Evolutionary conservation across 352 stramenopile species (phyloP), one percentile per base, ranked within the genome.

Genomic region (Phytopythium cucurbitacearum): DNA sequence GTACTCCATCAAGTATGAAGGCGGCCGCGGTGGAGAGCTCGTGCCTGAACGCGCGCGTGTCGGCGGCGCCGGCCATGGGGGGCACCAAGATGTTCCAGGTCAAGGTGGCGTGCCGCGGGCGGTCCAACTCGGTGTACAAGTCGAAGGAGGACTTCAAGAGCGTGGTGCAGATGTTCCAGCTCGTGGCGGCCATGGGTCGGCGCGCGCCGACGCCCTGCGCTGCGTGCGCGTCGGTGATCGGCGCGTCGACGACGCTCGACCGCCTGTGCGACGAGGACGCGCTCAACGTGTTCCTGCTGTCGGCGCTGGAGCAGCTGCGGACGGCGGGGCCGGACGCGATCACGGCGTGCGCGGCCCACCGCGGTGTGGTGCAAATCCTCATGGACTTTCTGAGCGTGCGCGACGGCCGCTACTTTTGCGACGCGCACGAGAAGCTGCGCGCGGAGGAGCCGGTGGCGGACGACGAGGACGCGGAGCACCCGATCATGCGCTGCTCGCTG

Each of bases 331-430:
- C 64, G 4, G 53, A 65, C 1, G 64, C 62, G 13, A 80, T 91
- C 48, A 65, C 76, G 35, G 56, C 71, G 38, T 93, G 82, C 67
- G 75, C 72, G 51, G 59, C 43, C 37, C 82, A 91, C 69, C 73
- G 81, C 60, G 82, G 82, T 51, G 70, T 89, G 37, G 81, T 93
- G 57, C 76, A 85, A 56, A 89, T 93, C 54, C 70, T 93, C 51
- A 93, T 87, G 70, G 77, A 91, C 36, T 93, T 93, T 40, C 60
- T 93, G n/a, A 80, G 80, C 45, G 71, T 93, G 60, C 78, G 77
- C 65, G 53, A 87, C 48, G 71, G 78, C 67, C 77, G 76, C 59
- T 90, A 87, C 67, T 91, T 93, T 54, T 89, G 77, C 44, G 67
- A 81, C 46, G 56, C 61, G 21, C 65, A 76, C 3, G 69, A 75